A percentile compares a stretch with the other conserved stretches of the same genome.
phyloP scores from a whole-genome alignment of 495 filamentous ascomycete species.

The Penicillium tannophilum region DNA sequence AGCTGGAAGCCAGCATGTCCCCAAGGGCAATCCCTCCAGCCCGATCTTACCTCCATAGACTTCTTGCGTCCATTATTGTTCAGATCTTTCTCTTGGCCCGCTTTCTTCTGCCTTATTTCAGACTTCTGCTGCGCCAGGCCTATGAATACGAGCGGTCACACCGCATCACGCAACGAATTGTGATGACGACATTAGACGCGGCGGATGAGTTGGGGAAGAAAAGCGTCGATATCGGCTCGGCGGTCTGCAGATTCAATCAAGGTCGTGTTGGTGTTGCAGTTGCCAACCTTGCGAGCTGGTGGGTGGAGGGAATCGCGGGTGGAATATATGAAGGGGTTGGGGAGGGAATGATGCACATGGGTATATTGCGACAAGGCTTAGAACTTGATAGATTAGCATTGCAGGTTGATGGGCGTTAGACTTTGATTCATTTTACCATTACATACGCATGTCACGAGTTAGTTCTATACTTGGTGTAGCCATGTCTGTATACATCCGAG shows the following conservation, averaged over 20 bases:
- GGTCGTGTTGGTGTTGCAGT: conserved; percentile 57
- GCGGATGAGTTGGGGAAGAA: conserved; percentile 56
- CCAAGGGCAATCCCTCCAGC: conserved; percentile 8
- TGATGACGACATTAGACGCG: conserved; percentile 50
- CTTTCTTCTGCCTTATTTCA: conserved; percentile 60
- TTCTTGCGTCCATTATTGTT: conserved; percentile 57
- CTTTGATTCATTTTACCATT: conserved; percentile 1
- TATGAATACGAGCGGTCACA: conserved; percentile 68
- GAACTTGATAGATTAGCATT: conserved; percentile 26
- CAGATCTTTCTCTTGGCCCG: conserved; percentile 58
- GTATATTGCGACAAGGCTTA: conserved; percentile 31
- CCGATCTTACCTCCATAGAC: conserved; percentile 58
- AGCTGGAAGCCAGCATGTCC: conserved; percentile 26
- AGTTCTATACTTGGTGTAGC: background rate
- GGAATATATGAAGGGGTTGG: conserved; percentile 67
- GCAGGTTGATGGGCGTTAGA: conserved; percentile 12
- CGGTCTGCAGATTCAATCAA: conserved; percentile 55
- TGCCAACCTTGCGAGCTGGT: conserved; percentile 54
- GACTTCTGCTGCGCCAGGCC: conserved; percentile 48
- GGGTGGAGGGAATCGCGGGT: conserved; percentile 59
- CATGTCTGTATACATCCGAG: no score
- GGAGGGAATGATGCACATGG: conserved; percentile 58
- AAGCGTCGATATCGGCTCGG: conserved; percentile 49
- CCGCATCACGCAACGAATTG: conserved; percentile 57
- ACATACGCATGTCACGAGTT: background rate